Evolutionary conservation across 176 grass and related monocot genomes (phyloP).

Genomic region (Metroxylon sagu): DNA sequence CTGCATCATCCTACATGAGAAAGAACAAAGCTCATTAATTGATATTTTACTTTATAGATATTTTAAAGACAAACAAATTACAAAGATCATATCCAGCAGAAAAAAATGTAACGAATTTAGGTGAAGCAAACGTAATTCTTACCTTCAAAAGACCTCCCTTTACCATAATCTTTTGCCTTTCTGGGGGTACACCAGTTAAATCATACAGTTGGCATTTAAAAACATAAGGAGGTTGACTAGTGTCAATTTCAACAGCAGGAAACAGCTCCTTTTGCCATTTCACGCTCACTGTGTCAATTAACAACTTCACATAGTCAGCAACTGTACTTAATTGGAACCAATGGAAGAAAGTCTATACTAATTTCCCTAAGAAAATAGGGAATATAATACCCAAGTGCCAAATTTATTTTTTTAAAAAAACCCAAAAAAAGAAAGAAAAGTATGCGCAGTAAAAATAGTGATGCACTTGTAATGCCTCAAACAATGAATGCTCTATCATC

Average conservation of each 20-base stretch:
- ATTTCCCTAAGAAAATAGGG: no score
- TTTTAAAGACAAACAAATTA: conserved; percentile 1
- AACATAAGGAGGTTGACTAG: conserved; percentile 72
- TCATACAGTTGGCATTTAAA: conserved; percentile 92
- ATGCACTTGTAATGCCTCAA: no score
- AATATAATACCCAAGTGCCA: no score
- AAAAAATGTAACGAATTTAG: background rate
- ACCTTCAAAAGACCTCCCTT: conserved; percentile 99
- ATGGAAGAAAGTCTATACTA: no score
- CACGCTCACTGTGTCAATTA: conserved; percentile 52
- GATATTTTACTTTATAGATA: conserved; percentile 5
- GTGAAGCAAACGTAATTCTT: conserved; percentile 1
- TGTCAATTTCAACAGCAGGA: conserved; percentile 76
- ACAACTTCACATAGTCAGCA: no score
- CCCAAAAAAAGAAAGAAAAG: no score
- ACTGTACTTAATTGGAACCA: no score
- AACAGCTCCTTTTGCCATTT: conserved; percentile 98
- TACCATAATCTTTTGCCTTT: conserved; percentile 98
- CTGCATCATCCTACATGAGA: conserved; percentile 80
- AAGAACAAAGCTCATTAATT: background rate
- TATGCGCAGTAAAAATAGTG: no score
- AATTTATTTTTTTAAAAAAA: no score
- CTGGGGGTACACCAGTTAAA: conserved; percentile 87
- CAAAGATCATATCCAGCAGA: background rate
- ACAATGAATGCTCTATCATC: no score